A percentile compares a stretch with the other conserved stretches of the same genome.
Conservation (phyloP, 1,284 basidiomycete species). For the Puccinia novopanici region DNA sequence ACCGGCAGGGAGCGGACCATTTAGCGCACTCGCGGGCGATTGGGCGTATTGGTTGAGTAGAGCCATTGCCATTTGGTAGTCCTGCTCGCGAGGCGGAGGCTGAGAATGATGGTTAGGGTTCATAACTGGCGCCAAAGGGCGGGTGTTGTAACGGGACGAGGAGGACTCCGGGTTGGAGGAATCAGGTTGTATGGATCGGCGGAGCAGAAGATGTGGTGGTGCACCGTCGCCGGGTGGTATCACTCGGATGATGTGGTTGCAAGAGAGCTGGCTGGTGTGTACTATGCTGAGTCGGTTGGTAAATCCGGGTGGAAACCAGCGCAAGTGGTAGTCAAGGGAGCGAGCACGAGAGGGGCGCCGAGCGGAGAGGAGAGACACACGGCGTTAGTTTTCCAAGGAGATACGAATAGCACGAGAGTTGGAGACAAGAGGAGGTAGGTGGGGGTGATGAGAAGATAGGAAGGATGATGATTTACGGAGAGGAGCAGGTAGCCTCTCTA, state of each 20-base stretch:
- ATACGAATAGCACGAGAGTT: neutral
- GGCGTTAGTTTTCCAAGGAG: slow-evolving; percentile 2
- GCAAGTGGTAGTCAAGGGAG: slow-evolving; percentile 14
- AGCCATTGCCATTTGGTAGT: slow-evolving; percentile 33
- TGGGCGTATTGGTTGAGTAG: slow-evolving; percentile 27
- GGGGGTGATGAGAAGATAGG: neutral
- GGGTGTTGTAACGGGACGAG: neutral
- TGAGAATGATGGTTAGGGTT: slow-evolving; percentile 34
- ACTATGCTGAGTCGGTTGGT: neutral
- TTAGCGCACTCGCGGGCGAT: slow-evolving; percentile 19
- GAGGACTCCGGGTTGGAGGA: neutral
- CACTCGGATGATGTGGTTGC: neutral
- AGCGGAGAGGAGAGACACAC: slow-evolving; percentile 5
- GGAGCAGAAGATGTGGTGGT: slow-evolving; percentile 4
- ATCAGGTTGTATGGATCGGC: slow-evolving; percentile 12
- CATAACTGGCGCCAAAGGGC: neutral
- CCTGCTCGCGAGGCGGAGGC: slow-evolving; percentile 18
- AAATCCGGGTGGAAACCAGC: slow-evolving; percentile 20
- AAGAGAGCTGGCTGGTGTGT: slow-evolving; percentile 6
- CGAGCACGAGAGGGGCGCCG: neutral
- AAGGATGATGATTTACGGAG: neutral
- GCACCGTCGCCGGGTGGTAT: neutral
- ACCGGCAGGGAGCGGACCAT: slow-evolving; percentile 37
- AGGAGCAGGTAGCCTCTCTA: too few relatives aligned
- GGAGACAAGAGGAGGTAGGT: neutral